Percentiles rank a stretch among this genome's conserved stretches.
phyloP scores from a whole-genome alignment of 305 asterid species.

The Withania somnifera region DNA sequence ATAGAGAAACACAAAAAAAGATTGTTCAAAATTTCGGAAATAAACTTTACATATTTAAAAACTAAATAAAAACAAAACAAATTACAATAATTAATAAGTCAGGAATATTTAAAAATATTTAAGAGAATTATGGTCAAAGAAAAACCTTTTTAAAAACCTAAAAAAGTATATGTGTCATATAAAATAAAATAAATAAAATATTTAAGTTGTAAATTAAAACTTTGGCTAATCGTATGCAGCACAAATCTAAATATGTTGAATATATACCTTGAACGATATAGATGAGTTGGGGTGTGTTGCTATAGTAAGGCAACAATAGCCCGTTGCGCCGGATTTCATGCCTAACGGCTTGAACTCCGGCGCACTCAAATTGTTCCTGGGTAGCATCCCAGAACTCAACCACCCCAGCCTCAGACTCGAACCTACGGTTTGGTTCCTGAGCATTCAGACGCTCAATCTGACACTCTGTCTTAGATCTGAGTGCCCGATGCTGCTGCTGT shows the following conservation, averaged over 20 bases:
- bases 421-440: slow-evolving; percentile 28
- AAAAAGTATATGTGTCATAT: not conserved
- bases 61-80: not conserved
- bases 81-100: not conserved
- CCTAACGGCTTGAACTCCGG: slow-evolving; percentile 40
- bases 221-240: not conserved
- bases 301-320: slow-evolving; percentile 52
- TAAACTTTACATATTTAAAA: not conserved
- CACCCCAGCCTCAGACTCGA: slow-evolving; percentile 43
- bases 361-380: slow-evolving; percentile 44
- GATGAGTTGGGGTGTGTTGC: slow-evolving; percentile 46
- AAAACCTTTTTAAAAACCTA: not conserved
- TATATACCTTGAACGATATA: slow-evolving; percentile 41
- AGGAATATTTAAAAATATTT: not conserved
- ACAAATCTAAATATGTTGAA: not conserved
- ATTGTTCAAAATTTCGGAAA: not conserved
- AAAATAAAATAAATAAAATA: not conserved
- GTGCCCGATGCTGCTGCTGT: not conserved
- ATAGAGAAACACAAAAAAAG: no score
- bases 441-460: slow-evolving; percentile 32
- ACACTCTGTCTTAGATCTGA: slow-evolving; percentile 20
- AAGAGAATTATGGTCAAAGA: not conserved
- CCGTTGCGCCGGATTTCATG: slow-evolving; percentile 30
- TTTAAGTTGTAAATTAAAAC: not conserved
- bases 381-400: slow-evolving; percentile 52